A percentile compares a stretch with the other conserved stretches of the same genome.
Evolutionary conservation across 129 eudicot genomes (phyloP).

Genomic region (Helianthus tuberosus): DNA sequence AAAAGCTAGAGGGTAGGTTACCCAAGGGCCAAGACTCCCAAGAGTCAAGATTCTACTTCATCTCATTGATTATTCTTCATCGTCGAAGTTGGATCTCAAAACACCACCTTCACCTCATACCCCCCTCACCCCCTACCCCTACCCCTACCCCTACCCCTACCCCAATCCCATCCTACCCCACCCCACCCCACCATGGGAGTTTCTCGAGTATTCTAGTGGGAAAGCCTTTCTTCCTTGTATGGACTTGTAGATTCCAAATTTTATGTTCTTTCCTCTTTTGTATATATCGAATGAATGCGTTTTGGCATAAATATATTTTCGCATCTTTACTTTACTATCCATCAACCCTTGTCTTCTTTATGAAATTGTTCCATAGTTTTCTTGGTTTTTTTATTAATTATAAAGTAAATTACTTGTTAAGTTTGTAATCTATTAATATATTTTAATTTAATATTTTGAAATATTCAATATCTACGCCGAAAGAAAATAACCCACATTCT

Average conservation of each 20-base stretch:
- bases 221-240: constrained; percentile 3
- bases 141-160: background rate
- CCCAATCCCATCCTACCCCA: background rate
- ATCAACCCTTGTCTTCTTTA: background rate
- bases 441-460: background rate
- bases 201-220: constrained; percentile 23
- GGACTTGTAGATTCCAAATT: constrained; percentile 5
- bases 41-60: constrained; percentile 8
- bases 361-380: background rate
- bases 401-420: background rate
- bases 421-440: background rate
- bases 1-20: constrained; percentile 10
- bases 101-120: constrained; percentile 20
- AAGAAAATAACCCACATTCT: background rate
- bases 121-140: constrained; percentile 3
- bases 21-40: constrained; percentile 38
- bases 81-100: constrained; percentile 37
- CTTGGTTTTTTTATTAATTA: background rate
- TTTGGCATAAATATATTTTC: background rate
- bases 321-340: background rate
- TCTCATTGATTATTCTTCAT: constrained; percentile 31
- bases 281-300: background rate
- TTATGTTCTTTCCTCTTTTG: background rate
- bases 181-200: constrained; percentile 11
- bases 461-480: background rate